These are phyloP conservation scores for Sordariomycetes sp. DNA, from an alignment of 2,329 filamentous ascomycete genomes.

Conservation along the genomic window DNA sequence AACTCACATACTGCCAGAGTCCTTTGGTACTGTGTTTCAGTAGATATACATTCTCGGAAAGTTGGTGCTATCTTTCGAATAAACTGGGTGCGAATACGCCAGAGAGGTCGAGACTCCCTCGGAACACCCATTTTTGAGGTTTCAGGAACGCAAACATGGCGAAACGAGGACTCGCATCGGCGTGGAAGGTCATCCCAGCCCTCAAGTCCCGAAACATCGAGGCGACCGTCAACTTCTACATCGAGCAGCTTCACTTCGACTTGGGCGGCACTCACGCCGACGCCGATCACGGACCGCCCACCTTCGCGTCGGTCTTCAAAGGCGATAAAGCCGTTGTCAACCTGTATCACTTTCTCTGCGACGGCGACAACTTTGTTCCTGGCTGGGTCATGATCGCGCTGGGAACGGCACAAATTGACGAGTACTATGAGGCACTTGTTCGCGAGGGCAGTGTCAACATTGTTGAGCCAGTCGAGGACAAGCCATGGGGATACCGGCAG, in stretches of 20 bases:
- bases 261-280: neutral
- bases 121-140: no score
- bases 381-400: neutral
- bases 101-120: no score
- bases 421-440: neutral
- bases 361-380: neutral
- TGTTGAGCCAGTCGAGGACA: neutral
- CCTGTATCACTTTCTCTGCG: neutral
- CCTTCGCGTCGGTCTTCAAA: neutral
- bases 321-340: neutral
- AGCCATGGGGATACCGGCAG: neutral
- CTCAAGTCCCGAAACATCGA: neutral
- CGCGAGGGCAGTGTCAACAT: neutral
- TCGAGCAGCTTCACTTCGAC: neutral
- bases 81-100: no score
- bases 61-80: no score
- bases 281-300: neutral
- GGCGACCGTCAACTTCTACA: neutral
- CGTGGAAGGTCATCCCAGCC: neutral
- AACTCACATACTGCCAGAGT: no score
- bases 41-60: no score
- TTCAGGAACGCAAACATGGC: neutral
- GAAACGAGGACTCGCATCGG: neutral
- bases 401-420: neutral
- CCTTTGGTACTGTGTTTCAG: no score